phyloP scores from a whole-genome alignment of 805 yeast genomes.

The Candida tammaniensis region DNA sequence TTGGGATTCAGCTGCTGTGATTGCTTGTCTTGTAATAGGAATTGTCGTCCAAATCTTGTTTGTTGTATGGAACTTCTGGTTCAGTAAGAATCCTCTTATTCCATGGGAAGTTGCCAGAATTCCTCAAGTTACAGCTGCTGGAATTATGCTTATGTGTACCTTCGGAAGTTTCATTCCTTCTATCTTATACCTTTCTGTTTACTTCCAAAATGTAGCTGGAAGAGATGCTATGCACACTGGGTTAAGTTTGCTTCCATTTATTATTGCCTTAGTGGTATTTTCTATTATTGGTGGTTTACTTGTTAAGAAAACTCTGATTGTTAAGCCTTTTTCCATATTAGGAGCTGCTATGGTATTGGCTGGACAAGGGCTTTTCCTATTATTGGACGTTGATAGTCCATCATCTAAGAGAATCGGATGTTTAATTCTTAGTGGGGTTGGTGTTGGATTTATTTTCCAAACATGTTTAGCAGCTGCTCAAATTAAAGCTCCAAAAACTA shows the following conservation, averaged over 20 bases:
- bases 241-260: slow-evolving; percentile 40
- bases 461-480: slow-evolving; percentile 44
- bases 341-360: slow-evolving; percentile 24
- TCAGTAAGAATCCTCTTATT: slow-evolving; percentile 44
- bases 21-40: slow-evolving; percentile 47
- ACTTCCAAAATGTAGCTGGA: slow-evolving; percentile 48
- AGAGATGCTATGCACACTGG: slow-evolving; percentile 45
- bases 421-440: slow-evolving; percentile 45
- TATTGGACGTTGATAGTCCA: slow-evolving; percentile 40
- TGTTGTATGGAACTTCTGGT: slow-evolving; percentile 39
- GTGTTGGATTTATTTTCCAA: slow-evolving; percentile 48
- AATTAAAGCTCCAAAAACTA: slow-evolving; percentile 47
- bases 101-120: slow-evolving; percentile 39
- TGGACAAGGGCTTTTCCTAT: slow-evolving; percentile 43
- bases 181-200: slow-evolving; percentile 26
- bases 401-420: slow-evolving; percentile 39
- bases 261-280: slow-evolving; percentile 35
- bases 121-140: slow-evolving; percentile 36
- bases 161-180: slow-evolving; percentile 37
- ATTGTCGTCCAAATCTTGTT: slow-evolving; percentile 30
- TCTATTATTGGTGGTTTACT: slow-evolving; percentile 37
- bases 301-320: slow-evolving; percentile 35
- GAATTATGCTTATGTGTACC: slow-evolving; percentile 28
- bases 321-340: slow-evolving; percentile 39
- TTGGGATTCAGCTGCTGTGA: slow-evolving; percentile 54